Conservation (phyloP, 805 yeast genomes). For the Starmerella vitae region DNA sequence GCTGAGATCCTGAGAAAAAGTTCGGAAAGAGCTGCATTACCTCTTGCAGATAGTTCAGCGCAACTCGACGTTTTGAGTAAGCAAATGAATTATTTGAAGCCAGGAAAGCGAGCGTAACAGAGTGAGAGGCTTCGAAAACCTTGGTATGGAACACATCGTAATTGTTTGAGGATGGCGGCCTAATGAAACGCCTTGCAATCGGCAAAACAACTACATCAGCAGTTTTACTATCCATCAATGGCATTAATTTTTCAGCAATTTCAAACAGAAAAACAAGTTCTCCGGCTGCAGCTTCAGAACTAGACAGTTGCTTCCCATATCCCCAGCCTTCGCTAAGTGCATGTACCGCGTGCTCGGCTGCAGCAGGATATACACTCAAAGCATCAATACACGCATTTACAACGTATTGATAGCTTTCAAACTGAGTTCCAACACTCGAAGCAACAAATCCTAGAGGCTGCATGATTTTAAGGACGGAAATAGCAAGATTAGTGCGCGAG, state of each 20-base stretch:
- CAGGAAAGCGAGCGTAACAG: slow-evolving; percentile 36
- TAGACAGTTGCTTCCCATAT: slow-evolving; percentile 6
- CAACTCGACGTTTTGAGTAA: slow-evolving; percentile 20
- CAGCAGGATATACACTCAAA: slow-evolving; percentile 3
- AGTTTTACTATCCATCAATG: slow-evolving; percentile 3
- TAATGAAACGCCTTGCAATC: slow-evolving; percentile 11
- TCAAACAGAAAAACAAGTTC: slow-evolving; percentile 16
- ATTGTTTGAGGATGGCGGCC: slow-evolving; percentile 16
- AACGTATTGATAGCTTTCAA: slow-evolving; percentile 17
- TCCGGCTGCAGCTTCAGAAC: slow-evolving; percentile 10
- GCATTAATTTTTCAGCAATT: slow-evolving; percentile 16
- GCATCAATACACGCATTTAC: slow-evolving; percentile 13
- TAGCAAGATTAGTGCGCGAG: slow-evolving; percentile 3
- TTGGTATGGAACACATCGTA: not conserved
- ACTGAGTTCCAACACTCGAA: slow-evolving; percentile 11
- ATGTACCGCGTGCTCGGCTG: slow-evolving; percentile 2
- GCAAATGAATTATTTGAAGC: slow-evolving; percentile 18
- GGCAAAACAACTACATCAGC: slow-evolving; percentile 12
- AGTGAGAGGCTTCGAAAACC: slow-evolving; percentile 48
- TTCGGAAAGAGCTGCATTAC: slow-evolving; percentile 45
- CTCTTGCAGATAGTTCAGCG: slow-evolving; percentile 34
- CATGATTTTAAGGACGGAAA: slow-evolving; percentile 5
- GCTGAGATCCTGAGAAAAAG: slow-evolving; percentile 40
- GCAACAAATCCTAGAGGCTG: slow-evolving; percentile 18
- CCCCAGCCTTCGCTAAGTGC: slow-evolving; percentile 8